phyloP scores from a whole-genome alignment of 2,329 filamentous ascomycete genomes.

The Esteya vermicola region DNA sequence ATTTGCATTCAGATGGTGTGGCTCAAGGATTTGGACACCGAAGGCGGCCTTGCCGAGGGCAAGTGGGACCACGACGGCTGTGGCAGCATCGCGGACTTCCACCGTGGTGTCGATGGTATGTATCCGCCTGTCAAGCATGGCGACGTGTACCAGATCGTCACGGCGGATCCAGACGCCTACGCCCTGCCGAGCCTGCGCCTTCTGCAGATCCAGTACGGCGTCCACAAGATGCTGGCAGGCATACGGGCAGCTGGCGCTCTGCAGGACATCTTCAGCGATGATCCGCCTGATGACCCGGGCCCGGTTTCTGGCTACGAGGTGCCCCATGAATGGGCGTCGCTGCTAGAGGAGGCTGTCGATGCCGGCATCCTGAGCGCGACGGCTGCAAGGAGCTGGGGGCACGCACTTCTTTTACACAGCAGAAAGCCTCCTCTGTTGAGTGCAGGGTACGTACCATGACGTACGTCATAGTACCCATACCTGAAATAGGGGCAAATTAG shows the following conservation, averaged over 20 bases:
- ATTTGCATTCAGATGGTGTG: not conserved
- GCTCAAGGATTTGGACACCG: not conserved
- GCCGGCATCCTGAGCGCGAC: not conserved
- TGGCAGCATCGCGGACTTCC: constrained; percentile 3
- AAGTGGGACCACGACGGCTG: not conserved
- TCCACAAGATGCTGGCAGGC: constrained; percentile 3
- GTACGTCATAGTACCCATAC: no score
- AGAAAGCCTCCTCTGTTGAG: no score
- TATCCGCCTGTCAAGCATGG: constrained; percentile 1
- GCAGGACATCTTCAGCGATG: not conserved
- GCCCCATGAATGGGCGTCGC: not conserved
- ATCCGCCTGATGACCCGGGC: not conserved
- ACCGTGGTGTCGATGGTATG: not conserved
- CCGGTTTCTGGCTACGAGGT: not conserved
- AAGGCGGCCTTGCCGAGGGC: not conserved
- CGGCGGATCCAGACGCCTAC: not conserved
- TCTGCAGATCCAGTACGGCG: constrained; percentile 4
- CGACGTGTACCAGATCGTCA: constrained; percentile 3
- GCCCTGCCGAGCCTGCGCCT: not conserved
- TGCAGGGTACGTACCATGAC: no score
- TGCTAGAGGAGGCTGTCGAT: constrained; percentile 3
- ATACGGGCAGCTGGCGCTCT: constrained; percentile 1
- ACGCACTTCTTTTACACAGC: no score
- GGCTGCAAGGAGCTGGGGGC: no score
- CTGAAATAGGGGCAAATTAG: no score